A percentile compares a stretch with the other conserved stretches of the same genome.
These are phyloP conservation scores for Mariannaea sp. DNA, from an alignment of 2,329 filamentous ascomycete species.

Conservation along the genomic window DNA sequence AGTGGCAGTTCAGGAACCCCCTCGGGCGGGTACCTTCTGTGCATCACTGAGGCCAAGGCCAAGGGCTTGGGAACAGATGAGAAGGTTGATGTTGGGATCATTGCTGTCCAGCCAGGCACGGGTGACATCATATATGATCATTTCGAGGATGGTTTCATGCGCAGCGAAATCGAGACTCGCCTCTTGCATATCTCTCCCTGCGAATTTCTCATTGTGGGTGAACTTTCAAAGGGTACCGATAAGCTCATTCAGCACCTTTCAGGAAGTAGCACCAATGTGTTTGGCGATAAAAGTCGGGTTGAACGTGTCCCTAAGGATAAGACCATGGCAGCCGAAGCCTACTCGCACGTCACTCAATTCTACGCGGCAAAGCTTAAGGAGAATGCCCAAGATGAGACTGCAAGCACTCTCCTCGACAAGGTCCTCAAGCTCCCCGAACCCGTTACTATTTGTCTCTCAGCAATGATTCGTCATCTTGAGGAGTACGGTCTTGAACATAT, in stretches of 20 bases:
- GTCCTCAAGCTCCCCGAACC: conserved; percentile 83
- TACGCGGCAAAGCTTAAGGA: conserved; percentile 85
- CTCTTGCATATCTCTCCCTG: conserved; percentile 93
- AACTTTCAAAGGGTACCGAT: conserved; percentile 87
- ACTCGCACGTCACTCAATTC: conserved; percentile 89
- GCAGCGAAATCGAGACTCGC: conserved; percentile 93
- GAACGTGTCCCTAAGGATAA: conserved; percentile 78
- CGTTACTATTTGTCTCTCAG: conserved; percentile 89
- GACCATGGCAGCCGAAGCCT: conserved; percentile 81
- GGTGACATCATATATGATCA: conserved; percentile 95
- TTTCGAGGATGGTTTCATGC: conserved; percentile 98
- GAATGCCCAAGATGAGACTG: conserved; percentile 57
- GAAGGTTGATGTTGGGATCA: conserved; percentile 86
- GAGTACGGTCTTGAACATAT: conserved; percentile 95
- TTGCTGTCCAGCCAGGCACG: conserved; percentile 94
- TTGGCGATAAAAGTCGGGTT: conserved; percentile 87
- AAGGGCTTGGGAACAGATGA: conserved; percentile 86
- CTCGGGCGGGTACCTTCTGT: conserved; percentile 85
- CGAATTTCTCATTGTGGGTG: conserved; percentile 91
- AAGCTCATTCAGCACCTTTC: conserved; percentile 91
- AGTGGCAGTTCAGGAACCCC: conserved; percentile 52
- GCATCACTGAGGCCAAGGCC: conserved; percentile 83
- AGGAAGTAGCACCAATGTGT: conserved; percentile 86
- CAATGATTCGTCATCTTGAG: conserved; percentile 91
- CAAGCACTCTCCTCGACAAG: conserved; percentile 76